Evolutionary conservation across 2,329 filamentous ascomycete genomes (phyloP).

Genomic region (Venturia asperata): DNA sequence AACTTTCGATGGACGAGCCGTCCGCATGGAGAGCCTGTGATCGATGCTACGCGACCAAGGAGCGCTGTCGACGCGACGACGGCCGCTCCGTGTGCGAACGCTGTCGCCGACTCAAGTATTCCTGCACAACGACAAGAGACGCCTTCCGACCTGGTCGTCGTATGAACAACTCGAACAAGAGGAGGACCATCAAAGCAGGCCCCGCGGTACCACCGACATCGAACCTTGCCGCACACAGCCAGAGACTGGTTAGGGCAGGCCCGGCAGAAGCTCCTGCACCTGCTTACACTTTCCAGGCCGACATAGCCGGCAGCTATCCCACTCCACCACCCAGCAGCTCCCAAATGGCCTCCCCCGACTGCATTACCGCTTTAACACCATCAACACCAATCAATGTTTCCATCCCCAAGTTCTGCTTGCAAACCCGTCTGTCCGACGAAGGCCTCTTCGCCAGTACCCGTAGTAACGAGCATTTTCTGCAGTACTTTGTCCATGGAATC

Average conservation of each 20-base stretch:
- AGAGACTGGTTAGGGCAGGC: not conserved
- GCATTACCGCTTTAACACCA: not conserved
- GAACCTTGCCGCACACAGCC: not conserved
- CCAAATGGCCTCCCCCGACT: not conserved
- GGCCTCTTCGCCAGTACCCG: not conserved
- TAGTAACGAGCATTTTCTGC: not conserved
- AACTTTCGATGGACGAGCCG: not conserved
- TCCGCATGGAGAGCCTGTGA: constrained; percentile 9
- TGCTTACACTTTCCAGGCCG: constrained; percentile 6
- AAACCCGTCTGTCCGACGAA: constrained; percentile 11
- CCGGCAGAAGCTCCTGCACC: not conserved
- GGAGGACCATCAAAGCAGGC: not conserved
- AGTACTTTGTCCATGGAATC: constrained; percentile 11
- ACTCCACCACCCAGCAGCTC: not conserved
- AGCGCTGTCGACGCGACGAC: not conserved
- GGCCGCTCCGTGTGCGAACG: not conserved
- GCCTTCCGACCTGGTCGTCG: constrained; percentile 5
- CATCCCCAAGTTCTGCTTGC: not conserved
- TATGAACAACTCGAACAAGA: constrained; percentile 5
- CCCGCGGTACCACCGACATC: not conserved
- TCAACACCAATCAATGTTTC: not conserved
- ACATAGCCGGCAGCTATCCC: not conserved
- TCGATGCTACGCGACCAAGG: constrained; percentile 11
- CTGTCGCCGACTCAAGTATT: not conserved
- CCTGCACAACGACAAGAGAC: constrained; percentile 3